These are phyloP conservation scores for Stemphylium lycopersici DNA, from an alignment of 2,329 filamentous ascomycete genomes.

Conservation along the genomic window DNA sequence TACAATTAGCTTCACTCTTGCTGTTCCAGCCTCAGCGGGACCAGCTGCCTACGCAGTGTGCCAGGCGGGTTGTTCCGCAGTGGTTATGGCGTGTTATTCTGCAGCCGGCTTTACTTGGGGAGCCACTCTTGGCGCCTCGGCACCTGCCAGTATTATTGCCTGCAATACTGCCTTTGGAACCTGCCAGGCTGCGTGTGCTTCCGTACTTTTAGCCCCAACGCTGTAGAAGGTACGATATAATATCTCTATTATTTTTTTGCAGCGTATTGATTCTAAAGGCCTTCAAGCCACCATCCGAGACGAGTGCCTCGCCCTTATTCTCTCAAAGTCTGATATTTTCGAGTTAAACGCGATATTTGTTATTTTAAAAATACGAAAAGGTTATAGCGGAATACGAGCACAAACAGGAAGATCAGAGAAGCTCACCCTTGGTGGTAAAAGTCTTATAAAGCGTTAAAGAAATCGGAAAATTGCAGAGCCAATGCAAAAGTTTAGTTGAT, in stretches of 20 bases:
- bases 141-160: conserved; percentile 50
- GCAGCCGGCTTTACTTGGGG: conserved; percentile 55
- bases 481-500: too few relatives aligned
- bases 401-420: neutral
- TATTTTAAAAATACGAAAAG: too few relatives aligned
- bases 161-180: conserved; percentile 56
- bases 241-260: neutral
- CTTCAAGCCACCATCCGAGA: neutral
- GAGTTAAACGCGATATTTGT: too few relatives aligned
- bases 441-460: neutral
- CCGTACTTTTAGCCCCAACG: conserved; percentile 43
- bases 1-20: neutral
- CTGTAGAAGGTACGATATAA: conserved; percentile 23
- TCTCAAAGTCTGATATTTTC: neutral
- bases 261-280: neutral
- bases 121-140: conserved; percentile 46
- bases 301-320: neutral
- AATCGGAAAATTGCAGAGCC: too few relatives aligned
- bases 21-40: conserved; percentile 26
- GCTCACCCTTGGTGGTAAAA: too few relatives aligned
- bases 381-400: neutral
- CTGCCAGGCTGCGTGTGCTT: conserved; percentile 55
- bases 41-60: conserved; percentile 54
- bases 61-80: conserved; percentile 54
- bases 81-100: conserved; percentile 56